Base-by-base conservation (phyloP, 495 filamentous ascomycete genomes). In the Baudoinia panamericana region DNA sequence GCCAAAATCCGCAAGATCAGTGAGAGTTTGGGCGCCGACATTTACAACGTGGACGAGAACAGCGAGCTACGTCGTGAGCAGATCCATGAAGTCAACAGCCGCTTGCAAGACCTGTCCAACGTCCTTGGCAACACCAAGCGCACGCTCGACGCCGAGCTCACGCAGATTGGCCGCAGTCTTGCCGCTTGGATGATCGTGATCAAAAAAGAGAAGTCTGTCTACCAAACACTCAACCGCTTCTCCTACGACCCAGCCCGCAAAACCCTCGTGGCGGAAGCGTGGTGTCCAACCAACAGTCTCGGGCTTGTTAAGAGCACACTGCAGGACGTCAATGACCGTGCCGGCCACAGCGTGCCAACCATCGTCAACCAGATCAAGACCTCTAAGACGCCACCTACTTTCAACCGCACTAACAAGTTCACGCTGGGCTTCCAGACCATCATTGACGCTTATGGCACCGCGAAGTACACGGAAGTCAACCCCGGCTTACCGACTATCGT, bases 1-100 rank as follows among this genome's bases (percentile, higher is more conserved):
- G 80, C 86, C 45, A 96, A 96, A 72, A 99, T 99, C 56, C 76
- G 90, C 50, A 95, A 94, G 69, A 95, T 99, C 39, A 93, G 87
- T 10, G 90, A 99, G 63, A 94, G 86, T 1, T 76, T 99, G 55
- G 82, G 90, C 36, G 88, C 92, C 46, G 82, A 90, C 56, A 66
- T 94, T 35, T 99, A 99, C 66, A 84, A 77, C 46, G 88, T 99
- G 11, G 90, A 99, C 53, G 90, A 99, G 64, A 93, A 96, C 65
- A 82, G 80, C 50, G 90, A 96, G 47, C 66, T 95, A 45, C 72
- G 90, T 35, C 71, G 87, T 4, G 90, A 96, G 51, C 92, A 99
- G 64, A 80, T 96, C 39, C 84, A 88, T 52, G 92, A 96, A 59
- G 86, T 96, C 53, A 96, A 96, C 63, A 86, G 73, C 36, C 81